Evolutionary conservation across 768 basidiomycete genomes (phyloP).

Genomic region (Panaeolus papilionaceus): DNA sequence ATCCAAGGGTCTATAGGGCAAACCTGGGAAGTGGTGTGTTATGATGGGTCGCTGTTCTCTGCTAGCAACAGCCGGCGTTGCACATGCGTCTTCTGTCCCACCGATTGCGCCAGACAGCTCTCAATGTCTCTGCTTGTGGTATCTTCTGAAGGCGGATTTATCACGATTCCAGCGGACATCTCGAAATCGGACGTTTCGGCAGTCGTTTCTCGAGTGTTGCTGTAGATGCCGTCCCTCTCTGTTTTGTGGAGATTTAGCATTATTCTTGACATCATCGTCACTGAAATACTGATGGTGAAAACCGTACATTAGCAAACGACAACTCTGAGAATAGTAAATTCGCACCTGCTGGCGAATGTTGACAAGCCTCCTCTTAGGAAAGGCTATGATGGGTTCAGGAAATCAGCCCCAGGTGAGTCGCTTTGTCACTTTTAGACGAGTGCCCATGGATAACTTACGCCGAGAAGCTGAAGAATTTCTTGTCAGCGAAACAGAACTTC

Average conservation of each 20-base stretch:
- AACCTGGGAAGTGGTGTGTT: not conserved
- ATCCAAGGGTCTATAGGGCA: not conserved
- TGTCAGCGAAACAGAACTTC: not conserved
- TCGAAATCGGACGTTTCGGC: not conserved
- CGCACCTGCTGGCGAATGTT: conserved; percentile 56
- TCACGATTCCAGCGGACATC: not conserved
- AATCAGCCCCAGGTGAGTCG: not conserved
- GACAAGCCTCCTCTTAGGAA: conserved; percentile 53
- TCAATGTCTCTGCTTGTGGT: not conserved
- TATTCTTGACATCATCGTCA: conserved; percentile 60
- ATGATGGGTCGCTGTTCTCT: not conserved
- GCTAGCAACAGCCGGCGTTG: not conserved
- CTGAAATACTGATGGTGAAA: conserved; percentile 44
- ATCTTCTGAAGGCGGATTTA: not conserved
- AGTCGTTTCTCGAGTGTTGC: conserved; percentile 31
- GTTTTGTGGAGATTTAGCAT: conserved; percentile 60
- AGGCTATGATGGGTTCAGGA: conserved; percentile 37
- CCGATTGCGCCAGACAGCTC: not conserved
- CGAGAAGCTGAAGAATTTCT: conserved; percentile 28
- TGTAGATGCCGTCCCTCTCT: conserved; percentile 41
- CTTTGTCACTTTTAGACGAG: not conserved
- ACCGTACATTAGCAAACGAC: not conserved
- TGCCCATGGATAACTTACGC: conserved; percentile 29
- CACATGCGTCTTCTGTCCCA: not conserved
- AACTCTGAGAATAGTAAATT: not conserved